phyloP scores from a whole-genome alignment of 208 protist genomes.

The Porcisia hertigi region DNA sequence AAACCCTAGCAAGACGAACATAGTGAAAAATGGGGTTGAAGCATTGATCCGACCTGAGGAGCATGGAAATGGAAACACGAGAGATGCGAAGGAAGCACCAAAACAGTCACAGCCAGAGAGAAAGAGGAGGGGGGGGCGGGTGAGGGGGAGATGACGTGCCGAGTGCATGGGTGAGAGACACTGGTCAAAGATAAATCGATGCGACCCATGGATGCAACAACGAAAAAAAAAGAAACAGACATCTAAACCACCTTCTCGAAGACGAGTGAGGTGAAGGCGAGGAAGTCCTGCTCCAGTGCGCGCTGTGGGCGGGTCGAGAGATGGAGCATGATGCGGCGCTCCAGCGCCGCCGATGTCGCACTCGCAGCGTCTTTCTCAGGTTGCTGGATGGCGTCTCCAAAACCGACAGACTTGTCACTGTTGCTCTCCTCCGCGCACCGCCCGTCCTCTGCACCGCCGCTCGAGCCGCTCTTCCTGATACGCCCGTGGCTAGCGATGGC shows the following conservation, averaged over 20 bases:
- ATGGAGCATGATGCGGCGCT: slow-evolving; percentile 21
- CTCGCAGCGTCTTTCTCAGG: background rate
- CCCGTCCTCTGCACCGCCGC: background rate
- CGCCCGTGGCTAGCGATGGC: slow-evolving; percentile 10
- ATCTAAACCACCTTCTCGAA: slow-evolving; percentile 26
- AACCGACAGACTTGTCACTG: background rate
- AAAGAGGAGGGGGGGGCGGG: too few relatives aligned
- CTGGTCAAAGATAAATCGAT: background rate
- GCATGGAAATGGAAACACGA: background rate
- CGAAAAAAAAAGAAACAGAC: background rate
- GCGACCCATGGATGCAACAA: background rate
- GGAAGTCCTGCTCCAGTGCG: slow-evolving; percentile 24
- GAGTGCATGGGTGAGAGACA: background rate
- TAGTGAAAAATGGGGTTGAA: too few relatives aligned
- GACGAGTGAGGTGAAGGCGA: slow-evolving; percentile 31
- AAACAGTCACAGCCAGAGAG: background rate
- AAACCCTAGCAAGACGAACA: too few relatives aligned
- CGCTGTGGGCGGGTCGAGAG: slow-evolving; percentile 31
- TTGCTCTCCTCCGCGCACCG: background rate
- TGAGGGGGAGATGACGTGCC: background rate
- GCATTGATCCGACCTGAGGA: too few relatives aligned
- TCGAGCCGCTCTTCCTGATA: background rate
- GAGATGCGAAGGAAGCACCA: background rate
- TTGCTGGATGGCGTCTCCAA: background rate
- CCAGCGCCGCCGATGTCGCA: background rate